Conservation (phyloP, 306 rosid species). For the Medicago lupulina region DNA sequence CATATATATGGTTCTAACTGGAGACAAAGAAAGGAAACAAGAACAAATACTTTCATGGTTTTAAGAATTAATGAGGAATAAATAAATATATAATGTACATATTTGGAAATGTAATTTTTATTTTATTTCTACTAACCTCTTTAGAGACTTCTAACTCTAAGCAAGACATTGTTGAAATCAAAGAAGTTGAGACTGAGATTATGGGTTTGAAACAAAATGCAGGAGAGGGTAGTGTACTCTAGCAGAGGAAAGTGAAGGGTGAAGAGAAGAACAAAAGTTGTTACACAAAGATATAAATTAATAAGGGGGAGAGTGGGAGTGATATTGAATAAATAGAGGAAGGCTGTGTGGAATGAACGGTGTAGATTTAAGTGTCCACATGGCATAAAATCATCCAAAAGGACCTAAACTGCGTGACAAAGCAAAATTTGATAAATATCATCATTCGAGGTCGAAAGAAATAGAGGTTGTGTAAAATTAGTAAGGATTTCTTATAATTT, state of each 20-base stretch:
- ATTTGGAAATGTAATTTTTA: not conserved
- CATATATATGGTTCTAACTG: not conserved
- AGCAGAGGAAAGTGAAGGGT: constrained; percentile 42
- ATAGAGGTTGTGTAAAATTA: not conserved
- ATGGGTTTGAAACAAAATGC: constrained; percentile 15
- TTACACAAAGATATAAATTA: constrained; percentile 42
- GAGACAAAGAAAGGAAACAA: too few species aligned
- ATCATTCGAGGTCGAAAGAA: not conserved
- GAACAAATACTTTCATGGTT: too few species aligned
- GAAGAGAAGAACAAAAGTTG: constrained; percentile 24
- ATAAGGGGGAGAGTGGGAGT: constrained; percentile 30
- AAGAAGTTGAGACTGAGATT: constrained; percentile 1
- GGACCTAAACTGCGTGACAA: constrained; percentile 15
- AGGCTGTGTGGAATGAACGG: constrained; percentile 58
- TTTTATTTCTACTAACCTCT: constrained; percentile 46
- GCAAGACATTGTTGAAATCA: constrained; percentile 57
- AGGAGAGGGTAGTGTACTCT: constrained; percentile 29
- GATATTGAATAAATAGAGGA: constrained; percentile 61
- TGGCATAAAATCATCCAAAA: constrained; percentile 53
- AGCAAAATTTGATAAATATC: constrained; percentile 36
- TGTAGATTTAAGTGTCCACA: constrained; percentile 58
- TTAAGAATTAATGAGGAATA: not conserved
- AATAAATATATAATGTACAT: too few species aligned
- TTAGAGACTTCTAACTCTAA: constrained; percentile 54
- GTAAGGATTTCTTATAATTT: not conserved